Base-by-base conservation (phyloP, 805 yeast genomes). In the Metschnikowia matae region DNA sequence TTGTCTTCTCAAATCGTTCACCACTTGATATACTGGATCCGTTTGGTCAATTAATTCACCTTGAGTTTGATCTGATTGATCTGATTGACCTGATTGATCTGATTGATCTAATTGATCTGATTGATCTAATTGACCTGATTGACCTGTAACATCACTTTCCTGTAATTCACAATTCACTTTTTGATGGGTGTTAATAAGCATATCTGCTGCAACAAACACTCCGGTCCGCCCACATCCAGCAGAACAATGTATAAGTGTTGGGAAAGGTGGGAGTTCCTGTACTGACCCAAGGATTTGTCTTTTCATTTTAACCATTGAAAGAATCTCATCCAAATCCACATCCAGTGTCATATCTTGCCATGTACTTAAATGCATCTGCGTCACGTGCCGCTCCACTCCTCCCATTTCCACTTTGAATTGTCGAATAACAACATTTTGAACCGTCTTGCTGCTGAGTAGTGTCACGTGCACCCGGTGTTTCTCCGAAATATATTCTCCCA, bases 161-260 rank as follows among this genome's bases (percentile, higher is more conserved):
- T 18, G 2, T 3, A 18, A 18, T 23, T 2, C 4, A 23, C 8
- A 10, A 10, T 4, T 23, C 8, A 8, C 29, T 26, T 26, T 10
- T 26, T 8, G 55, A 26, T 47, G 37, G 2, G 51, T 35, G 44
- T 84, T 78, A 34, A 81, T 67, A 20, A 77, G 72, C 0, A 84
- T 75, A 61, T 88, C 95, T 20, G 86, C 69, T 1, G 89, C 81
- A 54, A 90, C 82, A 62, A 84, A 85, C 26, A 56, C 60, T 0
- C 99, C 99, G 0, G 98, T 89, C 46, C 99, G 75, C 15, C 99
- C 99, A 63, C 96, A 89, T 0, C 99, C 99, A 0, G 98, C 98
- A 3, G 96, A 89, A 63, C 99, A 92, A 68, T 92, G 98, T 6
- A 54, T 50, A 29, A 53, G 42, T 0, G 58, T 52, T 87, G 42